Evolutionary conservation across 2,329 filamentous ascomycete genomes (phyloP).

Genomic region (Sporothrix pseudoabietina): DNA sequence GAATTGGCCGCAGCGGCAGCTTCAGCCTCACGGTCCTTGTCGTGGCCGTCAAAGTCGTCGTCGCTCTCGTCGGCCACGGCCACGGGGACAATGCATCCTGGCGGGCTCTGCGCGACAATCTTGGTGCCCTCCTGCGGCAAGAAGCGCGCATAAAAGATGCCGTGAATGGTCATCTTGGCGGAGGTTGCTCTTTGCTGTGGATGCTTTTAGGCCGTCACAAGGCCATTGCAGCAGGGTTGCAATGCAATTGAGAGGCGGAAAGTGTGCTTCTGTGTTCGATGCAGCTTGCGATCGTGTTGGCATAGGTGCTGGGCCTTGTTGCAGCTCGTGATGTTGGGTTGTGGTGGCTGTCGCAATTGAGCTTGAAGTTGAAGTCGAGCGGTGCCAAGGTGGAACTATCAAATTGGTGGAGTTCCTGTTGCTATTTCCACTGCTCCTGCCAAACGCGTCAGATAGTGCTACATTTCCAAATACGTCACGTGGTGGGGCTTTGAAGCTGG

Average conservation of each 20-base stretch:
- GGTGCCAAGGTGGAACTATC: neutral
- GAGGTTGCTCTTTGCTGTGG: neutral
- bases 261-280: neutral
- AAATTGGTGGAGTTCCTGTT: neutral
- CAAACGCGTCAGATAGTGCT: neutral
- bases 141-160: conserved; percentile 71
- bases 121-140: conserved; percentile 66
- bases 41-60: neutral
- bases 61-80: conserved; percentile 34
- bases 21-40: neutral
- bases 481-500: neutral
- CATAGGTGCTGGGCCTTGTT: neutral
- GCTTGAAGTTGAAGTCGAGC: neutral
- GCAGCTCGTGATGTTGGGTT: neutral
- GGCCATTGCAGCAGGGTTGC: neutral
- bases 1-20: neutral
- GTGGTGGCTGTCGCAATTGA: neutral
- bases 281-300: neutral
- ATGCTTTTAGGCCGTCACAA: neutral
- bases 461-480: neutral
- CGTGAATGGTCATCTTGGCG: conserved; percentile 61
- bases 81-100: conserved; percentile 60
- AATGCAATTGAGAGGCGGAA: neutral
- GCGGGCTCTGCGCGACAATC: conserved; percentile 64
- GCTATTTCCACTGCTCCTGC: neutral